These are phyloP conservation scores for Colletotrichum orbiculare DNA, from an alignment of 2,329 filamentous ascomycete species.

Conservation along the genomic window DNA sequence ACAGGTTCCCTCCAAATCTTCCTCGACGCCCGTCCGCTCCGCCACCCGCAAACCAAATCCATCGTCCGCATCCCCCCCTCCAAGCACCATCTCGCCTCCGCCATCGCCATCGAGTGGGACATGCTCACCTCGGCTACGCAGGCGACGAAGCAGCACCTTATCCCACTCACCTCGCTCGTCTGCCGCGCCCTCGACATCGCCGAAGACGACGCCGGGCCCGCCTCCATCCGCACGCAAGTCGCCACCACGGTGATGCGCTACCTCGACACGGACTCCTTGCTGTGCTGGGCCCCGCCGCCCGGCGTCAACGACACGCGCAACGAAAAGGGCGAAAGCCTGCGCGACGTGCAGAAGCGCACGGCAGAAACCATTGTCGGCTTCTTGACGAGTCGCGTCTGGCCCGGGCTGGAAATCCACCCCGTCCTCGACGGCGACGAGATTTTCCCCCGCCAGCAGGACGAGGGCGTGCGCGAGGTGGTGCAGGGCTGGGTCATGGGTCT, in stretches of 20 bases:
- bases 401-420: constrained; percentile 80
- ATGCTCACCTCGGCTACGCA: constrained; percentile 83
- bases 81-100: constrained; percentile 85
- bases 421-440: constrained; percentile 85
- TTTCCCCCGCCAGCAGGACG: constrained; percentile 77
- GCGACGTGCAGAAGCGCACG: constrained; percentile 76
- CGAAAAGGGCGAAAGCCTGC: constrained; percentile 68
- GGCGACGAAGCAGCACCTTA: constrained; percentile 85
- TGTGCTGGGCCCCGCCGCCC: constrained; percentile 82
- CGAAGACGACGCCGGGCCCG: constrained; percentile 68
- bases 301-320: constrained; percentile 59
- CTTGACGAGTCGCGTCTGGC: constrained; percentile 81
- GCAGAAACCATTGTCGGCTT: constrained; percentile 78
- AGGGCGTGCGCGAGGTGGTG: constrained; percentile 81
- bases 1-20: constrained; percentile 68
- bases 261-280: constrained; percentile 88
- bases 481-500: constrained; percentile 80
- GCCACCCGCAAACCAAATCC: constrained; percentile 78
- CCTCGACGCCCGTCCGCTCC: constrained; percentile 83
- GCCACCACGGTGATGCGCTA: constrained; percentile 81
- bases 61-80: constrained; percentile 77
- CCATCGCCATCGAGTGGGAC: constrained; percentile 95
- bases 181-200: constrained; percentile 87
- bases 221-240: constrained; percentile 72
- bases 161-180: constrained; percentile 87